Evolutionary conservation across 2,329 filamentous ascomycete genomes (phyloP).

Genomic region (Clonostachys rhizophaga): DNA sequence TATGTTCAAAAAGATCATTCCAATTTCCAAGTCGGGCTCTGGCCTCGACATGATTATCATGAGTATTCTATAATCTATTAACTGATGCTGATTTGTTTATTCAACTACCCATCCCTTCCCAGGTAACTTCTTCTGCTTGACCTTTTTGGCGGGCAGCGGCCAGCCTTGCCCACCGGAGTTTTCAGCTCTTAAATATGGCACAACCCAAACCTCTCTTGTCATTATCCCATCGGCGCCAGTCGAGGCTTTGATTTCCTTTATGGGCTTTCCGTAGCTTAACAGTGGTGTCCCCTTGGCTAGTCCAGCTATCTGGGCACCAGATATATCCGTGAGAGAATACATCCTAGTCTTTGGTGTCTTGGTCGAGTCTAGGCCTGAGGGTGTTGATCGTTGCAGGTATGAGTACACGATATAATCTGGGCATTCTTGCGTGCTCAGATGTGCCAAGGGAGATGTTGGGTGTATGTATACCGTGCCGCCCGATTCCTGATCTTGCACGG

Average conservation of each 20-base stretch:
- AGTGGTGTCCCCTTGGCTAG: conserved; percentile 83
- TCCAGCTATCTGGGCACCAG: conserved; percentile 68
- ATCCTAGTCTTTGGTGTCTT: conserved; percentile 74
- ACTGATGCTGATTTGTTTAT: conserved; percentile 13
- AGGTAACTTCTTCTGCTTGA: conserved; percentile 70
- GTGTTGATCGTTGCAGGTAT: conserved; percentile 68
- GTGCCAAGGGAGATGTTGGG: conserved; percentile 74
- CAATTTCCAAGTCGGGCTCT: no score
- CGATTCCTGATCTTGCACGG: conserved; percentile 22
- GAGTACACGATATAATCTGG: conserved; percentile 87
- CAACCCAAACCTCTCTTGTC: conserved; percentile 74
- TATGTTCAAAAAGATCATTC: no score
- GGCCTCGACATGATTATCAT: no score
- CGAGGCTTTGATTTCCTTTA: conserved; percentile 67
- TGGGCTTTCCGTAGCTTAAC: conserved; percentile 80
- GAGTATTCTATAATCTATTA: no score
- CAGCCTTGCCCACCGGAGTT: conserved; percentile 66
- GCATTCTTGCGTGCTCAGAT: conserved; percentile 65
- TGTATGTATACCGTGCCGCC: conserved; percentile 81
- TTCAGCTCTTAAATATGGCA: conserved; percentile 71
- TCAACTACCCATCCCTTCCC: conserved; percentile 73
- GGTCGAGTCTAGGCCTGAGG: conserved; percentile 41
- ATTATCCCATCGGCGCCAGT: conserved; percentile 25
- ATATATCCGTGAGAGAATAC: conserved; percentile 79
- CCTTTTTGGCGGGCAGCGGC: conserved; percentile 81